Base-by-base conservation (phyloP, 2,329 filamentous ascomycete genomes). In the Aspergillus jensenii region DNA sequence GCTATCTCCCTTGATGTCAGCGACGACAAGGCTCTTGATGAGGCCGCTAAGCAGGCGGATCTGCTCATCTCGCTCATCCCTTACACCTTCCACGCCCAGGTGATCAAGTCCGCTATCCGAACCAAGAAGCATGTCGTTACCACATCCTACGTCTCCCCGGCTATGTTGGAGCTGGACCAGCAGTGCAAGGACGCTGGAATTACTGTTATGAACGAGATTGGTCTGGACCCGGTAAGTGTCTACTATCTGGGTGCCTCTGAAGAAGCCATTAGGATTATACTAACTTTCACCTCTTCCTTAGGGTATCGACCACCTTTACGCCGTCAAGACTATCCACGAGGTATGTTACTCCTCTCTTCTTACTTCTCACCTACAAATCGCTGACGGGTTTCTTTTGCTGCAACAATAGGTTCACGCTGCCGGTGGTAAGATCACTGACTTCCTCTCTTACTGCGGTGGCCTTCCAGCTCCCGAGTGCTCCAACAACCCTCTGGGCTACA, bases 181-280 rank as follows among this genome's bases (percentile, higher is more conserved):
- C 81, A 89, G 68, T 87, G 84, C 74, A 96, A 96, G 83, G 90
- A 89, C 62, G 93, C 93, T 17, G 93, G 92, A 61, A 97, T 97
- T 73, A 96, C 91, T 11, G 93, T 97, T 73, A 93, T 97, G 90
- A 97, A 98, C 79, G 93, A 98, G 84, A 96, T 96, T 72, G 91
- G 91, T 62, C 72, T 90, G 59, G 77, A 79, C 62, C 73, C 72
- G 40, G 70, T 72, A 59, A 19, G 68, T 64, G 52, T 35, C 35
- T n/a, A 31, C 9, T 21, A 21, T 21, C 21, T 21, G 21, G 21
- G 21, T 21, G 21, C 21, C 21, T 4, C 8, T 11, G 8, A 31
- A 31, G 8, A 31, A 11, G 9, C 8, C 37, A 14, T 14, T 2
- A 19, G 6, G 11, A 8, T 9, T 37, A 4, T 15, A 46, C 15